phyloP scores from a whole-genome alignment of 1,284 basidiomycete species.

The Ceratobasidium sp. region DNA sequence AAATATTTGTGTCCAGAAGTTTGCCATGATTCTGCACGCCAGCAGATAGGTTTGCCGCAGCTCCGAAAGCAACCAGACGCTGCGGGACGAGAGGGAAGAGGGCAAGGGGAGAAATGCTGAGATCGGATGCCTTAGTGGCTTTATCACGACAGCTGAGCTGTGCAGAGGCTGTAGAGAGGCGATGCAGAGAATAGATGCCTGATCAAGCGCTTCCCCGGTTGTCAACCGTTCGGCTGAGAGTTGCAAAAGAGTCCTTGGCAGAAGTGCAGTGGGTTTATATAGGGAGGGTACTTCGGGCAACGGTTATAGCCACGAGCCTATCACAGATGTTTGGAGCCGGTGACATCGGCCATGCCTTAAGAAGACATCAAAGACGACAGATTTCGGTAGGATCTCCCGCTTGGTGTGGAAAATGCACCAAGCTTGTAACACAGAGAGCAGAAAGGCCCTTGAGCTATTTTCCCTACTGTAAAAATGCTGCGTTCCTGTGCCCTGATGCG shows the following conservation, averaged over 20 bases:
- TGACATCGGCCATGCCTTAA: slow-evolving; percentile 1
- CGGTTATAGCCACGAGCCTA: neutral
- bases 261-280: neutral
- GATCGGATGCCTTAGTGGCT: slow-evolving; percentile 14
- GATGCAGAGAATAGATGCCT: neutral
- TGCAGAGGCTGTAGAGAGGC: slow-evolving; percentile 9
- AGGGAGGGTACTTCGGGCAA: neutral
- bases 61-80: slow-evolving; percentile 6
- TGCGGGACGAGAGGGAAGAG: neutral
- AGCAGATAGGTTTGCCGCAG: neutral
- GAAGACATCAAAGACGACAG: too few relatives aligned
- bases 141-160: slow-evolving; percentile 27
- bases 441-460: too few relatives aligned
- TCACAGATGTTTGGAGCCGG: slow-evolving; percentile 13
- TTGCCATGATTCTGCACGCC: neutral
- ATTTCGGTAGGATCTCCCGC: too few relatives aligned
- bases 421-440: too few relatives aligned
- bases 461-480: too few relatives aligned
- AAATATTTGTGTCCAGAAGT: neutral
- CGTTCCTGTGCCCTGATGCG: too few relatives aligned
- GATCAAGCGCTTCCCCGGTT: slow-evolving; percentile 5
- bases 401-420: too few relatives aligned
- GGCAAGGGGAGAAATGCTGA: slow-evolving; percentile 14
- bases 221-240: neutral
- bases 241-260: neutral